phyloP scores from a whole-genome alignment of 202 grass and related monocot genomes.

The Cymbopogon flexuosus region DNA sequence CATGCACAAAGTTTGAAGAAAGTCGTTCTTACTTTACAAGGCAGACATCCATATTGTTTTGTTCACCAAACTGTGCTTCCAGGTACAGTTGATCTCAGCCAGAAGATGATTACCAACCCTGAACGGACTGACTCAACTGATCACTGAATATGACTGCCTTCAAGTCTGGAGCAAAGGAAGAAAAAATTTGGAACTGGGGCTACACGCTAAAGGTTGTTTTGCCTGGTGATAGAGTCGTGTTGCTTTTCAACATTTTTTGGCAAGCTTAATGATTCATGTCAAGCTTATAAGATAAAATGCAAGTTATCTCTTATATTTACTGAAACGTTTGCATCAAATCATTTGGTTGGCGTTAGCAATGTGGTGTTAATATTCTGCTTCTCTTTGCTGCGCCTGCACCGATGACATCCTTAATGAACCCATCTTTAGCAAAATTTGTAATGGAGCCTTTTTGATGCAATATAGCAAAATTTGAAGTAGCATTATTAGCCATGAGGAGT shows the following conservation, averaged over 20 bases:
- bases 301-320: not conserved
- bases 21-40: constrained; percentile 67
- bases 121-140: constrained; percentile 57
- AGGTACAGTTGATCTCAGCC: constrained; percentile 58
- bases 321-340: not conserved
- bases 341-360: not conserved
- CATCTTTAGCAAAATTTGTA: no score
- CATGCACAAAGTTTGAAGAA: constrained; percentile 88
- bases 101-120: constrained; percentile 80
- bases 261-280: constrained; percentile 2
- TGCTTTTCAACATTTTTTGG: constrained; percentile 68
- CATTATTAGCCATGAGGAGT: no score
- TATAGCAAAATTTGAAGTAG: no score
- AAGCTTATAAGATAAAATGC: not conserved
- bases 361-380: no score
- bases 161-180: constrained; percentile 73
- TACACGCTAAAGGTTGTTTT: constrained; percentile 73
- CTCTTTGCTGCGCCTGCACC: no score
- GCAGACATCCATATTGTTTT: constrained; percentile 73
- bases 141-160: constrained; percentile 47
- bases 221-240: constrained; percentile 63
- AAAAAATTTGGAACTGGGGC: constrained; percentile 66
- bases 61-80: constrained; percentile 68
- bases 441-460: no score
- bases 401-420: no score